phyloP scores from a whole-genome alignment of 495 filamentous ascomycete species.

The Clavariopsis aquatica region DNA sequence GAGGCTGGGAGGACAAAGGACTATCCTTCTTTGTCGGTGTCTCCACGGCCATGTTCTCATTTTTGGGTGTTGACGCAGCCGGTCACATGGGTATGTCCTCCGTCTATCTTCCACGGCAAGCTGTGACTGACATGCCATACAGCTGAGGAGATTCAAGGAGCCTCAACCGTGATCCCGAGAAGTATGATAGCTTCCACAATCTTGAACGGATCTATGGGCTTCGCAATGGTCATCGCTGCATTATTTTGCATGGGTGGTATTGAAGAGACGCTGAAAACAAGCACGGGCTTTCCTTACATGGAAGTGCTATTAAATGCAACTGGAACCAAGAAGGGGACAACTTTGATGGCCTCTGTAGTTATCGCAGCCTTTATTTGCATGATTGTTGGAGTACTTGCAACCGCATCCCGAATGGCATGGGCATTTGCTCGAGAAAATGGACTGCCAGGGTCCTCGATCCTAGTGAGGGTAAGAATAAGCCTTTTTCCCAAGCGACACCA shows the following conservation, averaged over 20 bases:
- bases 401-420: conserved; percentile 38
- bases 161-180: conserved; percentile 30
- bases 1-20: conserved; percentile 28
- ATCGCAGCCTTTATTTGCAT: conserved; percentile 1
- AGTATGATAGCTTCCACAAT: conserved; percentile 37
- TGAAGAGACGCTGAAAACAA: conserved; percentile 31
- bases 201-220: conserved; percentile 39
- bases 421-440: conserved; percentile 32
- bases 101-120: no score
- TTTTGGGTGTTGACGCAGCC: conserved; percentile 6
- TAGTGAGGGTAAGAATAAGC: conserved; percentile 23
- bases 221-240: conserved; percentile 27
- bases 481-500: no score
- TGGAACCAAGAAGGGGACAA: conserved; percentile 1
- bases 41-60: conserved; percentile 6
- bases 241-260: conserved; percentile 49
- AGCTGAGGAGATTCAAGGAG: conserved; percentile 42
- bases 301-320: conserved; percentile 18
- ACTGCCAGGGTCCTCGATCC: conserved; percentile 12
- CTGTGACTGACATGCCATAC: no score
- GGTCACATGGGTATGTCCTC: neutral
- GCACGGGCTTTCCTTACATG: conserved; percentile 40
- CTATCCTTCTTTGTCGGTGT: conserved; percentile 26
- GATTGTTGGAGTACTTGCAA: conserved; percentile 26
- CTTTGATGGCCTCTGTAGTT: conserved; percentile 22